Evolutionary conservation across 495 filamentous ascomycete species (phyloP), one percentile per base, ranked within the genome.

Genomic region (Thermothielavioides terrestris): DNA sequence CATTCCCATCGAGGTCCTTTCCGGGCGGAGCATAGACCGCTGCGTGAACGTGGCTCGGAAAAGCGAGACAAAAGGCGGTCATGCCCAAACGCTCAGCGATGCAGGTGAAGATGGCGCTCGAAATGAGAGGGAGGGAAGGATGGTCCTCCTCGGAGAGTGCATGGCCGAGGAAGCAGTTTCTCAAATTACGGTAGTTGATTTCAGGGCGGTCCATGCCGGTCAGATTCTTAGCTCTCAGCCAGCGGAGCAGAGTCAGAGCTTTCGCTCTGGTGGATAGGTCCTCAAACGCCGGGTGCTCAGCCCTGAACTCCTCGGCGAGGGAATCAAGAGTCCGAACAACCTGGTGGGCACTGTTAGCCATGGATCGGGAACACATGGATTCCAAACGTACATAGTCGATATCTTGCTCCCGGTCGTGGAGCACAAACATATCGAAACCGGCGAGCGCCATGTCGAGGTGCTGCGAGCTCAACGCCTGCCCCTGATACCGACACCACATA

Each of bases 351-450:
- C n/a, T n/a, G n/a, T 55, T 31, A 62, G 28, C 15, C 15, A 42
- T n/a, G 6, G 10, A 37, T n/a, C 42, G n/a, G n/a, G n/a, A n/a
- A n/a, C n/a, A n/a, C 41, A 8, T 14, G 21, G 30, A 27, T 18
- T 20, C 28, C 21, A 31, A 18, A 63, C 73, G 44, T 67, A 87
- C 84, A 65, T 90, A 83, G 40, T 86, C 76, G 22, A 91, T 61
- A 59, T 89, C 87, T 15, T 83, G 81, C 35, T 79, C 74, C 12
- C 77, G 74, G 38, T 81, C 82, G 49, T 82, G 77, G 10, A 89
- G 70, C 30, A 92, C 78, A 60, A 95, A 96, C 61, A 96, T 76
- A 58, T 97, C 92, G 58, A 90, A 95, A 18, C 82, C 81, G 12
- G 79, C 84, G 22, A 96, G 68, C 6, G 84, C 87, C 38, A 76